These are phyloP conservation scores for Syzygium aqueum DNA, from an alignment of 345 rosid genomes.

Conservation along the genomic window DNA sequence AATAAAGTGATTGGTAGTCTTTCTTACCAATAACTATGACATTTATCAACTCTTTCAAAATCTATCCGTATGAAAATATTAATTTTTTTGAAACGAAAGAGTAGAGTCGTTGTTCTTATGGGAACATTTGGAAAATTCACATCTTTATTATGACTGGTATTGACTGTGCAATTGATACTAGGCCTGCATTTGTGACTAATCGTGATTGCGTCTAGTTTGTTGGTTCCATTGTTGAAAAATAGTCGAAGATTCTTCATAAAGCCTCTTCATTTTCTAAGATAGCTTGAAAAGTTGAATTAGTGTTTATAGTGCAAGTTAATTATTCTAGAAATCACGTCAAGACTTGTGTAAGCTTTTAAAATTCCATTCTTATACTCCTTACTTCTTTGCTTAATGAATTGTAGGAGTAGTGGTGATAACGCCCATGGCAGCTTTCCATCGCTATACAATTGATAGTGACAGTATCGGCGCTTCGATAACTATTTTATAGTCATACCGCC, in stretches of 20 bases:
- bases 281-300: not conserved
- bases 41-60: not conserved
- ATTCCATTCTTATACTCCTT: not conserved
- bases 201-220: not conserved
- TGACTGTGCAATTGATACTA: not conserved
- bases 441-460: not conserved
- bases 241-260: not conserved
- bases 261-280: not conserved
- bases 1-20: not conserved
- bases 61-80: not conserved
- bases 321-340: not conserved
- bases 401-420: not conserved
- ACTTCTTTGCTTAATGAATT: not conserved
- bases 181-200: not conserved
- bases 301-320: not conserved
- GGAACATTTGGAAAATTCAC: not conserved
- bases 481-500: rapidly evolving
- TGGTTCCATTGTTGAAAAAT: not conserved
- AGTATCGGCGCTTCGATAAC: rapidly evolving
- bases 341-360: not conserved
- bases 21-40: not conserved
- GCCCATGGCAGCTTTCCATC: not conserved
- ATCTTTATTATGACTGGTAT: not conserved
- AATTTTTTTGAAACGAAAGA: not conserved
- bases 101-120: not conserved